Base-by-base conservation (phyloP, 176 grass and related monocot genomes). In the sorghum (Sorghum bicolor) region DNA sequence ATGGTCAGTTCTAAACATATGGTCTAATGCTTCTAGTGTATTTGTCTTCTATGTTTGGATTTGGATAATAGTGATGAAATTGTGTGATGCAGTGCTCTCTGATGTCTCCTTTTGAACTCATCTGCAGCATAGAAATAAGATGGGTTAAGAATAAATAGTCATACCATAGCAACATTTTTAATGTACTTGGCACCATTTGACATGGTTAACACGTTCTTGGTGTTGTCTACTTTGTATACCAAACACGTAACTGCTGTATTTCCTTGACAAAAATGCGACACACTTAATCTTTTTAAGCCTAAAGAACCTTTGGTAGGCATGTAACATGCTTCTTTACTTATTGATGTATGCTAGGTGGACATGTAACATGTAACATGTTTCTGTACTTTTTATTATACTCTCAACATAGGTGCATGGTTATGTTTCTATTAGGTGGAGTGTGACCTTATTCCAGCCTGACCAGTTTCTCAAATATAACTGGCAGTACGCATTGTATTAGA, bases 391-490 rank as follows among this genome's bases (percentile, higher is more conserved):
- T 40, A 30, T 16, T 43, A 29, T n/a, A 57, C 32, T 33, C 69
- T 48, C 8, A 80, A 37, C 28, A 45, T 80, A 69, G 34, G 8
- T 30, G 9, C 16, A 13, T 80, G 16, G 62, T 70, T 36, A n/a
- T 84, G 19, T 80, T 80, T 68, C 9, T 55, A 5, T 68, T 62
- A 20, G 4, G 22, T 74, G 8, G 15, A 83, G 64, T 83, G 38
- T 74, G 38, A 33, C 68, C 57, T 74, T 74, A 17, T 53, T 77
- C 38, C 16, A 31, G 39, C 19, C 40, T 60, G 38, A 50, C 61
- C 32, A 63, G 17, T 69, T 75, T 62, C 64, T 61, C 37, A 62
- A 55, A 75, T 83, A 37, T 87, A 38, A 72, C 74, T 57, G 28
- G 26, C 22, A 89, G 6, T 84, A 26, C 5, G 2, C 11, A 74